Evolutionary conservation across 2,329 filamentous ascomycete genomes (phyloP), one percentile per base, ranked within the genome.

Genomic region (Neonectria neomacrospora): DNA sequence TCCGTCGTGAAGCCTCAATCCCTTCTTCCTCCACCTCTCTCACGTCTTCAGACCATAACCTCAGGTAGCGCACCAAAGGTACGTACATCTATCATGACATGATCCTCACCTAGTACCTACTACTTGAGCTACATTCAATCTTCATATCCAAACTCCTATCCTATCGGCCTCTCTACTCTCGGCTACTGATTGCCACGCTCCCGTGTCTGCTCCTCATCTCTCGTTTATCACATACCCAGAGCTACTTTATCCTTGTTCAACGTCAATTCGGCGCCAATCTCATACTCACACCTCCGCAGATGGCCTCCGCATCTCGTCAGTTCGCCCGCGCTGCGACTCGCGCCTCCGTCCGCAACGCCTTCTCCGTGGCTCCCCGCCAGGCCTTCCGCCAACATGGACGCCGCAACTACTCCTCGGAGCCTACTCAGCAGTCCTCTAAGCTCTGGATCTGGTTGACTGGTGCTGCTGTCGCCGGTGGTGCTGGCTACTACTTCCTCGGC

Each of bases 341-440:
- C 74, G 82, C 86, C 72, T 80, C 86, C 47, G 67, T 74, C 41
- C 88, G 86, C 73, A 86, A 82, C 74, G 82, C 87, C 68, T 85
- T 92, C 77, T 81, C 83, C 69, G 82, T 85, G 58, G 83, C 85
- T 48, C 84, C 86, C 58, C 87, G 90, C 71, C 87, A 91, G 73
- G 85, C 88, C 71, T 90, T 94, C 84, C 91, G 91, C 79, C 88
- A 90, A 76, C 85, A 90, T 74, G 88, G 88, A 74, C 91, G 90
- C 71, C 92, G 93, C 70, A 90, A 89, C 80, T 97, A 96, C 82
- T 90, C 94, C 47, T 91, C 91, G 59, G 89, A 89, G 80, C 81
- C 88, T 57, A 80, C 83, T 72, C 83, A 86, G 78, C 80, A 82
- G 67, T 82, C 83, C 61, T 79, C 79, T 64, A 80, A 80, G 14